These are phyloP conservation scores for Cyclocybe cylindracea DNA, from an alignment of 768 basidiomycete species.

Conservation along the genomic window DNA sequence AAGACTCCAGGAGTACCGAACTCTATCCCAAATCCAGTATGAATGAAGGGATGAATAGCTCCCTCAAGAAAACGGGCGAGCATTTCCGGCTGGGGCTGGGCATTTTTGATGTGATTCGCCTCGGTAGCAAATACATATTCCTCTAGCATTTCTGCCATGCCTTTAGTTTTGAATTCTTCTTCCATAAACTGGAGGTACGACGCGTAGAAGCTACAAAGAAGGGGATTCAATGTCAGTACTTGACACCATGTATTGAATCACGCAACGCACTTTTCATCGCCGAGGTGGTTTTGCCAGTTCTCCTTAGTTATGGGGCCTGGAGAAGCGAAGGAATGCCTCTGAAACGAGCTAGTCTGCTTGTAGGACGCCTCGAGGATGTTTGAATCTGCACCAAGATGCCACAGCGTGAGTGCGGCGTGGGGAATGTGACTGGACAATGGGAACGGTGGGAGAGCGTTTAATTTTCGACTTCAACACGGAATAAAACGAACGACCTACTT, in stretches of 20 bases:
- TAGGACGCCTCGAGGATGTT: slow-evolving; percentile 39
- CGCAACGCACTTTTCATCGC: slow-evolving; percentile 47
- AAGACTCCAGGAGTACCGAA: slow-evolving; percentile 51
- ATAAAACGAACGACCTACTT: too few species aligned
- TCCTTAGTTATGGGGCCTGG: slow-evolving; percentile 43
- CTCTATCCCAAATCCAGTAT: slow-evolving; percentile 57
- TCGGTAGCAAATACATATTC: slow-evolving; percentile 53
- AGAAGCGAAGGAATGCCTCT: slow-evolving; percentile 39
- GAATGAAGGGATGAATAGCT: slow-evolving; percentile 63
- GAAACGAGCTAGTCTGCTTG: slow-evolving; percentile 31
- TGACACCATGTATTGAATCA: not conserved
- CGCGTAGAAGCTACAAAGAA: slow-evolving; percentile 49
- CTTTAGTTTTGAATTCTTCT: slow-evolving; percentile 37
- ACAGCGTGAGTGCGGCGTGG: slow-evolving; percentile 26
- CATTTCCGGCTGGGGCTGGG: slow-evolving; percentile 36
- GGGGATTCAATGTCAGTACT: not conserved
- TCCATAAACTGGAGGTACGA: slow-evolving; percentile 54
- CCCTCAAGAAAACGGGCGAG: slow-evolving; percentile 48
- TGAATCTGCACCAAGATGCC: slow-evolving; percentile 29
- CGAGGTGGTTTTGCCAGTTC: slow-evolving; percentile 58
- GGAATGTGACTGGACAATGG: slow-evolving; percentile 23
- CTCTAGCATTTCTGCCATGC: slow-evolving; percentile 44
- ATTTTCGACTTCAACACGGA: too few species aligned
- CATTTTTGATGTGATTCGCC: slow-evolving; percentile 38
- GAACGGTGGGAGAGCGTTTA: too few species aligned